Conservation (phyloP, 805 yeast species). For the Kluyveromyces nonfermentans region DNA sequence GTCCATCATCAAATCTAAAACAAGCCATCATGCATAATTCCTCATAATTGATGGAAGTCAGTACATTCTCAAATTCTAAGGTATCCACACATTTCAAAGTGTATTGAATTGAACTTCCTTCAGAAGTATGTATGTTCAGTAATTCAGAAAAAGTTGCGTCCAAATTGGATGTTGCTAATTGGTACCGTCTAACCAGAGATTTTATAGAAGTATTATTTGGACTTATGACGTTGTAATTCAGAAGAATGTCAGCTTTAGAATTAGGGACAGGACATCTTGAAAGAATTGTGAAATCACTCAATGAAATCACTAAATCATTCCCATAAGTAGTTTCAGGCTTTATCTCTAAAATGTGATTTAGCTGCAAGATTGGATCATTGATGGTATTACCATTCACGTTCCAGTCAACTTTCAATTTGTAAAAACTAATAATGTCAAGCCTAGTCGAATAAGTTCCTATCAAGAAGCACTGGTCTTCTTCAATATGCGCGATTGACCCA, state of each 20-base stretch:
- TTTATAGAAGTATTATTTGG: slow-evolving; percentile 12
- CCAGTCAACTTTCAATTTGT: slow-evolving; percentile 26
- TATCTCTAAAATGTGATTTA: slow-evolving; percentile 19
- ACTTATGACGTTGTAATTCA: slow-evolving; percentile 13
- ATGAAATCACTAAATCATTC: slow-evolving; percentile 16
- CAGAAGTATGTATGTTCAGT: neutral
- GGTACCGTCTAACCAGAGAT: slow-evolving; percentile 20
- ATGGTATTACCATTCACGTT: slow-evolving; percentile 21
- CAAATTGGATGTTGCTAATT: slow-evolving; percentile 9
- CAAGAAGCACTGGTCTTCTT: slow-evolving; percentile 25
- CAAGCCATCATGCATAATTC: slow-evolving; percentile 1
- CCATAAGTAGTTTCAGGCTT: slow-evolving; percentile 16
- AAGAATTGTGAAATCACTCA: slow-evolving; percentile 18
- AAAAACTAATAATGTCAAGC: slow-evolving; percentile 20
- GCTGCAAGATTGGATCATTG: slow-evolving; percentile 25
- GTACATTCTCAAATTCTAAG: neutral
- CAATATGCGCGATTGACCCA: slow-evolving; percentile 27
- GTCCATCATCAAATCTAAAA: slow-evolving; percentile 9
- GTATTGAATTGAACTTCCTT: neutral
- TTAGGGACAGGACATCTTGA: slow-evolving; percentile 24
- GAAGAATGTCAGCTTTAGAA: slow-evolving; percentile 21
- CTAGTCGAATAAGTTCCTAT: slow-evolving; percentile 23
- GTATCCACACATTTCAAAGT: neutral
- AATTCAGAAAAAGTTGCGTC: neutral
- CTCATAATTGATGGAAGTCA: neutral